A percentile compares a stretch with the other conserved stretches of the same genome.
These are phyloP conservation scores for Leishmania arabica DNA, from an alignment of 208 protist species.

Conservation along the genomic window DNA sequence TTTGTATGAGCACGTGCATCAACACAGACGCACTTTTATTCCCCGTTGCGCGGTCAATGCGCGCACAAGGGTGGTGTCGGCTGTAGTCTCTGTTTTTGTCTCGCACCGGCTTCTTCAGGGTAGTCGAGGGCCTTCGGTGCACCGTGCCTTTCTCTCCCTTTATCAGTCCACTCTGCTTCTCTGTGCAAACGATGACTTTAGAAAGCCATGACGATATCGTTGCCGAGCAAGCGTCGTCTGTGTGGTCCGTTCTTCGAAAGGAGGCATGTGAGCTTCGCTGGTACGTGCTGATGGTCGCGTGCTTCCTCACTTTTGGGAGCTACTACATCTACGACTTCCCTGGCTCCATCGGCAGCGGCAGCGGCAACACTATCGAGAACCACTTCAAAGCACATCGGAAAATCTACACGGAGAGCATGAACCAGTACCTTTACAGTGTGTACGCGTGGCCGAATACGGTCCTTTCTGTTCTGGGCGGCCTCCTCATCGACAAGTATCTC, in stretches of 20 bases:
- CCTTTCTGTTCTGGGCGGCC: conserved; percentile 81
- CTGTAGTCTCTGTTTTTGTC: not conserved
- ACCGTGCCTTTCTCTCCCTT: not conserved
- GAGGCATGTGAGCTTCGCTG: conserved; percentile 77
- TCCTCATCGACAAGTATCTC: conserved; percentile 90
- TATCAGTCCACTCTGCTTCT: not conserved
- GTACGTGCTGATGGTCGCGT: conserved; percentile 73
- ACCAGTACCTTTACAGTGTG: conserved; percentile 90
- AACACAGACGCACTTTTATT: not conserved
- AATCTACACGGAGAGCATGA: conserved; percentile 83
- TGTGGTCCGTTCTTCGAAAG: conserved; percentile 29
- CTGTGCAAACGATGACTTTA: conserved; percentile 3
- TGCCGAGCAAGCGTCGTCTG: not conserved
- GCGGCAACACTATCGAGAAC: conserved; percentile 61
- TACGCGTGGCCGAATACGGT: conserved; percentile 94
- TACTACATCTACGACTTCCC: conserved; percentile 89
- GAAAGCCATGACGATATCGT: not conserved
- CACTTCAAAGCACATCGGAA: conserved; percentile 49
- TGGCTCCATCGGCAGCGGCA: conserved; percentile 70
- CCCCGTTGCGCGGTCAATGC: too few relatives aligned
- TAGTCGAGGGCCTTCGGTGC: not conserved
- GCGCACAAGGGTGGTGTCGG: not conserved
- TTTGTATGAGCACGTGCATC: not conserved
- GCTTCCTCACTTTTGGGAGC: conserved; percentile 85
- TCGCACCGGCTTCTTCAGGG: not conserved